Evolutionary conservation across 305 asterid genomes (phyloP).

Genomic region (Nicotiana rustica): DNA sequence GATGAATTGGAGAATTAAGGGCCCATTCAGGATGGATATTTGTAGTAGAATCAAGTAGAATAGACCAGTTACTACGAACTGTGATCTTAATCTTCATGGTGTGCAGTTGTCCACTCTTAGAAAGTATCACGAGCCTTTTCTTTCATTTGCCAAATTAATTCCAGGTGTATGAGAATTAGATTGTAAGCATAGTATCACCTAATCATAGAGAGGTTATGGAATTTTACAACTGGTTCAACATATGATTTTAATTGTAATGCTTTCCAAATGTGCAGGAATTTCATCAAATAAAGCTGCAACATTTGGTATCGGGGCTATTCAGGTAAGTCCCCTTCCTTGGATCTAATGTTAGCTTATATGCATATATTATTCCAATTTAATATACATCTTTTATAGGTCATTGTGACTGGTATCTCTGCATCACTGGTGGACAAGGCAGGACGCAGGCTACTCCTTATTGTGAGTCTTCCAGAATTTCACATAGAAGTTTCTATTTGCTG

Average conservation of each 20-base stretch:
- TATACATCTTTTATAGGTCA: slow-evolving; percentile 50
- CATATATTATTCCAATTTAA: background rate
- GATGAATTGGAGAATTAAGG: background rate
- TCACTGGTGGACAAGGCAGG: slow-evolving; percentile 78
- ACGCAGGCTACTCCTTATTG: slow-evolving; percentile 82
- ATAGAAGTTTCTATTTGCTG: slow-evolving; percentile 29
- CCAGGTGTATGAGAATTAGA: slow-evolving; percentile 11
- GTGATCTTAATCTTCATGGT: background rate
- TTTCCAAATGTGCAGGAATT: slow-evolving; percentile 58
- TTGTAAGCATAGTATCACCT: background rate
- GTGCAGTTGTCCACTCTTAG: background rate
- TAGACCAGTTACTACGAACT: background rate
- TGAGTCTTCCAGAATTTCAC: slow-evolving; percentile 41
- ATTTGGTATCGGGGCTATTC: slow-evolving; percentile 79
- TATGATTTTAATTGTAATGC: slow-evolving; percentile 12
- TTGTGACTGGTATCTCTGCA: slow-evolving; percentile 72
- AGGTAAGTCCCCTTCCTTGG: slow-evolving; percentile 50
- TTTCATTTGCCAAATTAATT: slow-evolving; percentile 23
- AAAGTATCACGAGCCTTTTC: slow-evolving; percentile 5
- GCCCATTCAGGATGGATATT: background rate
- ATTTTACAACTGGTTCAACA: background rate
- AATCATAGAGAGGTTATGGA: slow-evolving; percentile 5
- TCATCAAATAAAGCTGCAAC: slow-evolving; percentile 80
- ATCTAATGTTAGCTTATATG: slow-evolving; percentile 2
- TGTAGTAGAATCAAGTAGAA: slow-evolving; percentile 3